Base-by-base conservation (phyloP, 257 asterid genomes). In the Gynochthodes officinalis region DNA sequence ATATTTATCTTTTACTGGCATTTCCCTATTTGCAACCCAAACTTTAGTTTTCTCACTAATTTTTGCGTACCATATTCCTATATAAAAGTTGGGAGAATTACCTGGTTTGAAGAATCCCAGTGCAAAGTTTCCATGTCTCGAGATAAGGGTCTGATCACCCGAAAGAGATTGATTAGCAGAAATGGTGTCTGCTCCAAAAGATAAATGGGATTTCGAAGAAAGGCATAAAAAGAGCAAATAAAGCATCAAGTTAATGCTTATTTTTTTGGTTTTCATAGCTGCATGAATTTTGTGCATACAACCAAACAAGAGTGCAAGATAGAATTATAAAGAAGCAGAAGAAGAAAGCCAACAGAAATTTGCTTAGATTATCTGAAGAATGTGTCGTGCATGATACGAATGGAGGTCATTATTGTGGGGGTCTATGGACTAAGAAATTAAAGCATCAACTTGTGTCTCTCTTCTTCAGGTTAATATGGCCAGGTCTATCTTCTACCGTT, bases 1-100 rank as follows among this genome's bases (percentile, higher is more conserved):
- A 2, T 49, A 57, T 37, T 58, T 82, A 57, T 82, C 84, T 23
- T 76, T 70, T 2, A 84, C 69, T 10, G 83, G 86, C 9, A 10
- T 65, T 3, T 61, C 82, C 73, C 86, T 79, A 52, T 84, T 82
- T 12, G 88, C 88, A 10, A 84, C 86, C 88, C 88, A 84, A 59
- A 84, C 88, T 48, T 62, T 25, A 35, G 84, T 79, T 67, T 9
- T 39, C 13, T 2, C 27, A 67, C n/a, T 44, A 0, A 84, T 62
- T 32, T 73, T 77, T 18, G 39, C 46, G 62, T 82, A 84, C 86
- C 88, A 84, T 25, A 84, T 79, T 37, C 85, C 88, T 54, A 84
- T 55, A 16, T 81, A 84, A 42, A 76, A 78, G n/a, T 54, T 78
- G 32, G 85, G 58, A 37, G 77, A 50, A 5, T 59, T 76, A 48